These are phyloP conservation scores for Ophiorrhiza pumila DNA, from an alignment of 257 asterid species.

Conservation along the genomic window DNA sequence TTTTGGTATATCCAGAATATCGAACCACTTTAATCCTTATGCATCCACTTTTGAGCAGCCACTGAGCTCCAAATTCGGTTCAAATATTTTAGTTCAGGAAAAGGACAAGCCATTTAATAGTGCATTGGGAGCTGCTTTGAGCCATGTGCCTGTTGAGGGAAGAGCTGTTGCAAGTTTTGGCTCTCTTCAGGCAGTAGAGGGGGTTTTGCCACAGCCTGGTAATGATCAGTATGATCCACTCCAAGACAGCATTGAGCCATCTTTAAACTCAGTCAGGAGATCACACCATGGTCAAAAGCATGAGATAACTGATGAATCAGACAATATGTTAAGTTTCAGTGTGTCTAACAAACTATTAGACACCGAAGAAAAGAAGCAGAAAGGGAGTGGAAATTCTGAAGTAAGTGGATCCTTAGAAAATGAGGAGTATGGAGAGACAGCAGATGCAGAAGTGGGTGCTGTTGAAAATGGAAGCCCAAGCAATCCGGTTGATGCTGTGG, in stretches of 20 bases:
- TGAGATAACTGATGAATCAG: slow-evolving; percentile 60
- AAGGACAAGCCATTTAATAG: slow-evolving; percentile 30
- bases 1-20: slow-evolving; percentile 45
- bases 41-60: slow-evolving; percentile 71
- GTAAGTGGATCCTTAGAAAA: slow-evolving; percentile 40
- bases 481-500: slow-evolving; percentile 48
- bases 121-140: slow-evolving; percentile 39
- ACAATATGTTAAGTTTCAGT: slow-evolving; percentile 39
- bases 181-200: slow-evolving; percentile 39
- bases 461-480: slow-evolving; percentile 66
- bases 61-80: slow-evolving; percentile 43
- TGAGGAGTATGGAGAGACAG: slow-evolving; percentile 86
- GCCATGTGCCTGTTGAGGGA: slow-evolving; percentile 35
- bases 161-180: slow-evolving; percentile 31
- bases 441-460: slow-evolving; percentile 73
- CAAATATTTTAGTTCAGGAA: slow-evolving; percentile 42
- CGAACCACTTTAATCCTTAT: slow-evolving; percentile 60
- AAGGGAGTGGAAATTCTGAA: slow-evolving; percentile 38
- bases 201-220: slow-evolving; percentile 34
- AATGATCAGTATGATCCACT: slow-evolving; percentile 84
- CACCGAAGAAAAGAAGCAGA: slow-evolving; percentile 42
- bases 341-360: slow-evolving; percentile 47
- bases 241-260: slow-evolving; percentile 78
- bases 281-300: slow-evolving; percentile 37
- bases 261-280: slow-evolving; percentile 42